Evolutionary conservation across 176 grass and related monocot species (phyloP).

Genomic region (Triticum turgidum): DNA sequence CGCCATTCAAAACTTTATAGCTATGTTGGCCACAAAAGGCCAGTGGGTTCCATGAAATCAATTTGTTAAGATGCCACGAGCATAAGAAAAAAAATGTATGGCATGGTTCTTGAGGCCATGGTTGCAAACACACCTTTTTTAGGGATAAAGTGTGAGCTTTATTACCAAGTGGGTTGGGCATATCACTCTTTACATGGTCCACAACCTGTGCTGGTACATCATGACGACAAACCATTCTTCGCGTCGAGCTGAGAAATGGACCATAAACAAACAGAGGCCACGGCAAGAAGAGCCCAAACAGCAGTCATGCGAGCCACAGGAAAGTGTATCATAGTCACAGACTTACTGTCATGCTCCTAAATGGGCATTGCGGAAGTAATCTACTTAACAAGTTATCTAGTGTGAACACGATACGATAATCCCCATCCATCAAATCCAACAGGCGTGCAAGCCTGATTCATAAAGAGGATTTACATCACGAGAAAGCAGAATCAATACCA

Average conservation of each 20-base stretch:
- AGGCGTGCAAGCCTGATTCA: too few relatives aligned
- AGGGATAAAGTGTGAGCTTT: too few relatives aligned
- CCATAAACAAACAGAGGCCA: background rate
- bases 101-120: background rate
- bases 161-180: too few relatives aligned
- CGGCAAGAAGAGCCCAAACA: background rate
- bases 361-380: background rate
- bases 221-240: background rate
- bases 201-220: too few relatives aligned
- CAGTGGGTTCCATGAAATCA: background rate
- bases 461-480: background rate
- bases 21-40: background rate
- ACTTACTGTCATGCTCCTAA: background rate
- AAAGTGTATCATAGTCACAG: background rate
- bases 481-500: background rate
- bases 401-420: background rate
- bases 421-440: background rate
- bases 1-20: background rate
- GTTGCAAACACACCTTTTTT: background rate
- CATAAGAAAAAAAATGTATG: background rate
- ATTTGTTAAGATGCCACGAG: background rate
- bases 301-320: too few relatives aligned
- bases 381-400: background rate
- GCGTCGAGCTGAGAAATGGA: background rate
- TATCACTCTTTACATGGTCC: too few relatives aligned